Percentiles rank a stretch among this genome's conserved stretches.
Conservation (phyloP, 768 basidiomycete species). For the Omphalotus guepiniiformis region DNA sequence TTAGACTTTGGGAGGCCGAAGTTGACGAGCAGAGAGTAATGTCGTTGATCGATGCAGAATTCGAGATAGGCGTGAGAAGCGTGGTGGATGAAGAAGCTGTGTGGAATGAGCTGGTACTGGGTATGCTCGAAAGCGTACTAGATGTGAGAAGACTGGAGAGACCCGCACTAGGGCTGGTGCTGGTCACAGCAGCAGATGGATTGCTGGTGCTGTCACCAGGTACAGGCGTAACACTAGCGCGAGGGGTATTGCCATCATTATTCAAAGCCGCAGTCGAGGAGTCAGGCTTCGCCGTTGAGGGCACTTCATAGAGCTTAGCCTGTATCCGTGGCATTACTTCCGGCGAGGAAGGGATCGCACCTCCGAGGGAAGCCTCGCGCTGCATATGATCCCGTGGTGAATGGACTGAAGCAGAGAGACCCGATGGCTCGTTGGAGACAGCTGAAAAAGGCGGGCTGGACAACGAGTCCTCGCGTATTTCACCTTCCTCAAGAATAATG, state of each 20-base stretch:
- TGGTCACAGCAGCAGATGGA: too few relatives aligned
- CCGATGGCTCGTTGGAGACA: too few relatives aligned
- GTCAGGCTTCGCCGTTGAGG: neutral
- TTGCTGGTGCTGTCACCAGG: constrained; percentile 3
- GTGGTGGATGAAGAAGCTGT: constrained; percentile 2
- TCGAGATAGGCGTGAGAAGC: neutral
- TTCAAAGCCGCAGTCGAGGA: neutral
- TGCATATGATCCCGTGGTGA: neutral
- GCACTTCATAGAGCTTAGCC: too few relatives aligned
- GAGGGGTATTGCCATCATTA: neutral
- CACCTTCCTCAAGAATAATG: constrained; percentile 5
- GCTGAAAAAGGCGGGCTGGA: neutral
- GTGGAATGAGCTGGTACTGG: constrained; percentile 3
- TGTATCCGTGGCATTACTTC: constrained; percentile 7
- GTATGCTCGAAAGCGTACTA: neutral
- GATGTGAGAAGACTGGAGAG: constrained; percentile 4
- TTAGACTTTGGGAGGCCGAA: neutral
- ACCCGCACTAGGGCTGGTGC: too few relatives aligned
- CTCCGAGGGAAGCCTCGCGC: constrained; percentile 3
- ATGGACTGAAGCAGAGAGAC: too few relatives aligned
- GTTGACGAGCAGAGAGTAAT: neutral
- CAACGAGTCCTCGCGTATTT: constrained; percentile 1
- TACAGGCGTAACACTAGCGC: neutral
- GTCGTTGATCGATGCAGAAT: neutral
- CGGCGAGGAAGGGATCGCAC: constrained; percentile 4